Evolutionary conservation across 768 basidiomycete genomes (phyloP).

Genomic region (Gloeopeniophorella convolvens): DNA sequence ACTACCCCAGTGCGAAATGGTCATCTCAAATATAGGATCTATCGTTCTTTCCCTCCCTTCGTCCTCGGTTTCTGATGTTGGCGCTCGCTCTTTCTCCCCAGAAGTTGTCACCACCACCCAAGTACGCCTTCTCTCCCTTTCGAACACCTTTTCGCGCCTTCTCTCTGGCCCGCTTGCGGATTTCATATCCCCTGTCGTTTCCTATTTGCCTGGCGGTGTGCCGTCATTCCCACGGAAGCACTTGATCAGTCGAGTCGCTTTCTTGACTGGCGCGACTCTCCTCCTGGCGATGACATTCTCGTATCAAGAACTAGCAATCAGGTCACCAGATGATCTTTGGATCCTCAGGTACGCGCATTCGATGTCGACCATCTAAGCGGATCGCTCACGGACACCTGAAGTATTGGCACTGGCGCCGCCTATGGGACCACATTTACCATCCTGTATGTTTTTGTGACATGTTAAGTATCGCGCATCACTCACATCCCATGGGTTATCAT

Average conservation of each 20-base stretch:
- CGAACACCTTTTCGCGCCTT: slow-evolving; percentile 68
- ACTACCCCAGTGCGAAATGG: slow-evolving; percentile 48
- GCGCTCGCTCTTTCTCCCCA: slow-evolving; percentile 22
- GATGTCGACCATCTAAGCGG: not conserved
- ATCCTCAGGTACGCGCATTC: slow-evolving; percentile 47
- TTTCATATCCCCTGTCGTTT: slow-evolving; percentile 56
- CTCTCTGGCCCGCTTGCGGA: slow-evolving; percentile 66
- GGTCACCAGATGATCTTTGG: slow-evolving; percentile 54
- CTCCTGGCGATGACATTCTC: slow-evolving; percentile 46
- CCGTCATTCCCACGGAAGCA: slow-evolving; percentile 40
- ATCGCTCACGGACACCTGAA: slow-evolving; percentile 25
- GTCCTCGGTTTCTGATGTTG: slow-evolving; percentile 12
- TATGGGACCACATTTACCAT: slow-evolving; percentile 71
- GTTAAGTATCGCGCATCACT: not conserved
- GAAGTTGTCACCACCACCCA: slow-evolving; percentile 48
- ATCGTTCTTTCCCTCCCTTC: slow-evolving; percentile 60
- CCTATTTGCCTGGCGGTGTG: slow-evolving; percentile 34
- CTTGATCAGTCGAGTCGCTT: slow-evolving; percentile 53
- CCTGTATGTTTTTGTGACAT: slow-evolving; percentile 41
- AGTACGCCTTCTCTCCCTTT: slow-evolving; percentile 62
- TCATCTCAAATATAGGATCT: slow-evolving; percentile 76
- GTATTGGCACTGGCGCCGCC: slow-evolving; percentile 57
- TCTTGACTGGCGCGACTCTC: slow-evolving; percentile 44
- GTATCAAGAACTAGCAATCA: slow-evolving; percentile 48
- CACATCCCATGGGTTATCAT: slow-evolving; percentile 3